Base-by-base conservation (phyloP, 495 filamentous ascomycete genomes). In the Bacidia rubella region DNA sequence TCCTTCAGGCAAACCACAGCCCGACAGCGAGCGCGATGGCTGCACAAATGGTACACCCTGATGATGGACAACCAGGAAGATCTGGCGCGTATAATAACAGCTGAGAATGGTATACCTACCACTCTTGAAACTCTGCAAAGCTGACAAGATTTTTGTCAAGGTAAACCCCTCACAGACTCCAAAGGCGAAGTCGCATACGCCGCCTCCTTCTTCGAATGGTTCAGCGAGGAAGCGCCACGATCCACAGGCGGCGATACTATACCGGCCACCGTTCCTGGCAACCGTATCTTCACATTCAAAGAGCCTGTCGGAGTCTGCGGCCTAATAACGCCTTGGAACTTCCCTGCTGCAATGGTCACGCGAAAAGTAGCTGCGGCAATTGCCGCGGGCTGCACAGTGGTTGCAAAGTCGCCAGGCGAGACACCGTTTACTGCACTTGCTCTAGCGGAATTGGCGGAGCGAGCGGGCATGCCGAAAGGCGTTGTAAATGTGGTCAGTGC, bases 301-400 rank as follows among this genome's bases (percentile, higher is more conserved):
- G 81, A 96, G 67, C 90, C 92, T 4, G 79, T 97, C 43, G 92
- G 92, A 56, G 90, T 98, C 11, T 93, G 87, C 60, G 90, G 88
- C 11, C 70, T 98, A 27, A 95, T 98, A 63, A 96, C 92, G 20
- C 92, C 92, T 22, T 95, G 89, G 89, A 95, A 95, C 69, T 95
- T 93, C 67, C 89, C 89, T 2, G 83, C 85, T 7, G 89, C 89
- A 5, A 95, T 95, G 89, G 83, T 93, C 58, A 90, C 89, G 2
- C 71, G 89, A 23, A 95, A 95, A 68, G 79, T 90, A 52, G 89
- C 79, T 1, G 86, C 89, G 2, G 89, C 89, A 22, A 70, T 95
- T 51, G 89, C 83, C 29, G 83, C 83, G 3, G 83, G 83, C 5
- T 95, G 90, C 64, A 90, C 90, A 1, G 81, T 90, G 0, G 87